phyloP scores from a whole-genome alignment of 78 protist species.

The Polysphondylium violaceum region DNA sequence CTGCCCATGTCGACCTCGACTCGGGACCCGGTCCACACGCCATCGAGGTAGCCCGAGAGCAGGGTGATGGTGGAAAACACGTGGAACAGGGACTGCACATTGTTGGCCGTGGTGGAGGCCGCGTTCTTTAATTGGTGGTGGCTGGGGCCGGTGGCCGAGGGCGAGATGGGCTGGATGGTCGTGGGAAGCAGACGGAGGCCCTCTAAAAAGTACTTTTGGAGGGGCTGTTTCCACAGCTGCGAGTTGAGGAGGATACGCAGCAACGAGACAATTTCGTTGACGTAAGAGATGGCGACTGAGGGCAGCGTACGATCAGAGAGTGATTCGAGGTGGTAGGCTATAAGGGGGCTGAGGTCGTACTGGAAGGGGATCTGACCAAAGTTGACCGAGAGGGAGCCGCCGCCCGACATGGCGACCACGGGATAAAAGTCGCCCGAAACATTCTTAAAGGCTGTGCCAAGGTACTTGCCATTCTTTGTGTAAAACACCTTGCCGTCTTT shows the following conservation, averaged over 20 bases:
- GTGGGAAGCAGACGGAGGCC: constrained; percentile 55
- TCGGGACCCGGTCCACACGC: constrained; percentile 63
- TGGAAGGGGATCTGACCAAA: constrained; percentile 79
- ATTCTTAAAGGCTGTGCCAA: constrained; percentile 81
- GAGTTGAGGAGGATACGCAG: constrained; percentile 38
- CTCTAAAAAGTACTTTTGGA: constrained; percentile 36
- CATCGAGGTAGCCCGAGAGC: constrained; percentile 65
- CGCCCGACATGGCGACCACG: constrained; percentile 18
- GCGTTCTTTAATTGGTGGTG: neutral
- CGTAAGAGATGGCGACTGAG: constrained; percentile 58
- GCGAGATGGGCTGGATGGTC: constrained; percentile 15
- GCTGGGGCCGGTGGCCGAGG: neutral
- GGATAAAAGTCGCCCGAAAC: constrained; percentile 71
- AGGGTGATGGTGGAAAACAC: constrained; percentile 46
- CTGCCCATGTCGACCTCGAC: constrained; percentile 68
- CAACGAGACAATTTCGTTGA: constrained; percentile 58
- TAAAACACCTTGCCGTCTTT: constrained; percentile 76
- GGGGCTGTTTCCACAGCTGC: constrained; percentile 27
- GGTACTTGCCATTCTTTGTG: constrained; percentile 80
- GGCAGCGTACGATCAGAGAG: constrained; percentile 32
- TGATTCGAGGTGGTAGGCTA: constrained; percentile 28
- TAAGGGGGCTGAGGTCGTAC: constrained; percentile 48
- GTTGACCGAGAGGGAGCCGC: constrained; percentile 47
- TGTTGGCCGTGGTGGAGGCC: neutral
- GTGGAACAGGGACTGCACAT: constrained; percentile 46